Evolutionary conservation across 352 stramenopile species (phyloP).

Genomic region (Pythium myriotylum): DNA sequence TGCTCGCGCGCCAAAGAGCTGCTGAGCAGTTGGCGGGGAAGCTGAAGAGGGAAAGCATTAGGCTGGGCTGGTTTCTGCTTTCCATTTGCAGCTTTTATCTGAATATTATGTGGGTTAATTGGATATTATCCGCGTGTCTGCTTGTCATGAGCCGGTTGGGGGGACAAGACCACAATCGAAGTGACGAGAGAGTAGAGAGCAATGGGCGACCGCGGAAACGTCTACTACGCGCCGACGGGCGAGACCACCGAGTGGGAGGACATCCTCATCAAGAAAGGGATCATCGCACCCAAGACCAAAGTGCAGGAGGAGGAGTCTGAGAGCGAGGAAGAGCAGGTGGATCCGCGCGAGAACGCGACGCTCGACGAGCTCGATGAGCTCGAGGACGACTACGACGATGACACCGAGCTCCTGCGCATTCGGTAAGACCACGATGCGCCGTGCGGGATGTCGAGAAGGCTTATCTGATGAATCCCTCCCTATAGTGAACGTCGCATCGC

Average conservation of each 20-base stretch:
- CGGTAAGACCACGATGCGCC: slow-evolving; percentile 26
- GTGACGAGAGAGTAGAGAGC: slow-evolving; percentile 4
- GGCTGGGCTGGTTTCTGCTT: background rate
- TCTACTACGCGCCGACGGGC: slow-evolving; percentile 85
- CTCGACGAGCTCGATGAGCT: slow-evolving; percentile 87
- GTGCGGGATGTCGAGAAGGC: slow-evolving; percentile 8
- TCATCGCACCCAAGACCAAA: slow-evolving; percentile 88
- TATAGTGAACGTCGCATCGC: slow-evolving; percentile 79
- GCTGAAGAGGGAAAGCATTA: slow-evolving; percentile 4
- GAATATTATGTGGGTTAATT: slow-evolving; percentile 11
- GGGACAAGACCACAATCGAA: slow-evolving; percentile 1
- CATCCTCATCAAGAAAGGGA: slow-evolving; percentile 89
- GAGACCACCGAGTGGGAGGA: slow-evolving; percentile 92
- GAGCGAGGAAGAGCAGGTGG: slow-evolving; percentile 64
- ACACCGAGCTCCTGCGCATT: slow-evolving; percentile 74
- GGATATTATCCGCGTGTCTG: slow-evolving; percentile 6
- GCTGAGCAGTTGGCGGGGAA: slow-evolving; percentile 17
- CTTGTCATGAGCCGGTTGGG: background rate
- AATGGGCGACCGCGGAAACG: slow-evolving; percentile 78
- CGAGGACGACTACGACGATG: slow-evolving; percentile 89
- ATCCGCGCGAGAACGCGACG: slow-evolving; percentile 78
- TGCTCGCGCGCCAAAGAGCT: slow-evolving; percentile 15
- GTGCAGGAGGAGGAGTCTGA: slow-evolving; percentile 73
- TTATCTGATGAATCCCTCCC: background rate
- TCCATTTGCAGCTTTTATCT: no score